phyloP scores from a whole-genome alignment of 805 yeast genomes.

The Starmerella sirachaensis region DNA sequence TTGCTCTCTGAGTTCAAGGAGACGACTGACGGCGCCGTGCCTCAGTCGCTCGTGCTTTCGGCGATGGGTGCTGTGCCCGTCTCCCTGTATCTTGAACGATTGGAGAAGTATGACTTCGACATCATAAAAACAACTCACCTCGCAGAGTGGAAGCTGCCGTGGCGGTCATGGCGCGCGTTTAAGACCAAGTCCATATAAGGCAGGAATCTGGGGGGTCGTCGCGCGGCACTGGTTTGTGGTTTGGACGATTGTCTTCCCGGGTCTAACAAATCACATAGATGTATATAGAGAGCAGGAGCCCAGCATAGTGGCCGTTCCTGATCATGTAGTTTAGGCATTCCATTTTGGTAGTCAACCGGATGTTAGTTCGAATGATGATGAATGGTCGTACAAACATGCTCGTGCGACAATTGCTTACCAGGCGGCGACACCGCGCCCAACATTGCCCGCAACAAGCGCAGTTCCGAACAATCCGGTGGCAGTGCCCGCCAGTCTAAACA shows the following conservation, averaged over 20 bases:
- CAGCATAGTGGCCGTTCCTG: no score
- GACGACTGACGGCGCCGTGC: constrained; percentile 31
- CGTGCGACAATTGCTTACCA: no score
- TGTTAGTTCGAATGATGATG: no score
- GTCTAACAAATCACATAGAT: no score
- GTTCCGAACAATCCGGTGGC: constrained; percentile 28
- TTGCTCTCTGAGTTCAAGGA: constrained; percentile 35
- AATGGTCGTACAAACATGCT: no score
- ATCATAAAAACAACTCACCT: constrained; percentile 33
- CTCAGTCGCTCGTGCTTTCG: constrained; percentile 55
- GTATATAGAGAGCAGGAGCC: no score
- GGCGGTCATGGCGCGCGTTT: constrained; percentile 43
- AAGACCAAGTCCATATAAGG: constrained; percentile 31
- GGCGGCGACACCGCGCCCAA: constrained; percentile 25
- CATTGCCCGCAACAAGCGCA: constrained; percentile 30
- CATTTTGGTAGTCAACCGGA: no score
- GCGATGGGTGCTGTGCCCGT: constrained; percentile 58
- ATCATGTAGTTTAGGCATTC: no score
- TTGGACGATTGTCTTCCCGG: no score
- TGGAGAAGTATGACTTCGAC: constrained; percentile 58
- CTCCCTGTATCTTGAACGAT: constrained; percentile 43
- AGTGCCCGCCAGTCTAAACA: constrained; percentile 7
- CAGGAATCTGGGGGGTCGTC: no score
- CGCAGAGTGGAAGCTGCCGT: constrained; percentile 57
- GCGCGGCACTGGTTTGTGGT: no score